These are phyloP conservation scores for Acacia crassicarpa DNA, from an alignment of 306 rosid species.

Conservation along the genomic window DNA sequence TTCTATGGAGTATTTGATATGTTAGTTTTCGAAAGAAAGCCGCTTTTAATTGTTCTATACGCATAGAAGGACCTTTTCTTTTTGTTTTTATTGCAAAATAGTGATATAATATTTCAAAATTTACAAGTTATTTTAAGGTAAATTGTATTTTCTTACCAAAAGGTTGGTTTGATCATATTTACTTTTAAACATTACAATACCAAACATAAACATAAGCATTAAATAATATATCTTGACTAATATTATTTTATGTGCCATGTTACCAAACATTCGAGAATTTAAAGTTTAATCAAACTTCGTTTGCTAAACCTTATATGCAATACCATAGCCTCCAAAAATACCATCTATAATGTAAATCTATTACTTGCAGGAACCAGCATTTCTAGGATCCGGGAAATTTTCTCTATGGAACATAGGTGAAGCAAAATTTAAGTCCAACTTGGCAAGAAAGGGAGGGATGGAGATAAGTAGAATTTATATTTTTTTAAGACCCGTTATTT, in stretches of 20 bases:
- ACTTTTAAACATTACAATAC: neutral
- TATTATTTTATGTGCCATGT: neutral
- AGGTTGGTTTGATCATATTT: neutral
- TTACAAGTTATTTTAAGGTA: neutral
- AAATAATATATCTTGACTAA: neutral
- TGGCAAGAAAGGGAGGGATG: too few relatives aligned
- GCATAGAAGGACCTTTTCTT: neutral
- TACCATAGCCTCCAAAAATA: neutral
- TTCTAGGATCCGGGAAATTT: neutral
- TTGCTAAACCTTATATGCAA: neutral
- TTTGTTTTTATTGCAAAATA: neutral
- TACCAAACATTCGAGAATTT: neutral
- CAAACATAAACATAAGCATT: neutral
- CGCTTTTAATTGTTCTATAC: neutral
- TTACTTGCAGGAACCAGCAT: neutral
- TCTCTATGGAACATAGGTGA: neutral
- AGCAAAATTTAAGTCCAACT: neutral
- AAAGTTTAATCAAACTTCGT: neutral
- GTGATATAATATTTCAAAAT: neutral
- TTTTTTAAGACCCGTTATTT: neutral
- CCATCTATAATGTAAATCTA: neutral
- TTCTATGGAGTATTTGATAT: slow-evolving; percentile 26
- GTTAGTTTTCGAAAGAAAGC: neutral
- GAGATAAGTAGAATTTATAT: too few relatives aligned
- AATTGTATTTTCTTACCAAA: neutral